Conservation (phyloP, 2,329 filamentous ascomycete species). For the Colletotrichum endophyticum region DNA sequence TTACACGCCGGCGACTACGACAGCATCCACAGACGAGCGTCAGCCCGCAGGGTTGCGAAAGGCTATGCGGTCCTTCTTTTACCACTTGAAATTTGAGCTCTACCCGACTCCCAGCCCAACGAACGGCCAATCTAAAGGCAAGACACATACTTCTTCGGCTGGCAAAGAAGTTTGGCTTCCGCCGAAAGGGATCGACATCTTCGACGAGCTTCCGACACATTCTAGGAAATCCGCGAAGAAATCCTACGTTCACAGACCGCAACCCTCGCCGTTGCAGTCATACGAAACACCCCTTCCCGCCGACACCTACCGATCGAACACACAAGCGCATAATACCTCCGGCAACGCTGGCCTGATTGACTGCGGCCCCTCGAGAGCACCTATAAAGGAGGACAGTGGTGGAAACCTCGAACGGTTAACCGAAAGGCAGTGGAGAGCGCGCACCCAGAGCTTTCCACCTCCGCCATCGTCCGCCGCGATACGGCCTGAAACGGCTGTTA, state of each 20-base stretch:
- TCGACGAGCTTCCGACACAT: conserved; percentile 60
- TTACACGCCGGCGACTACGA: not conserved
- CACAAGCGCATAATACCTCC: not conserved
- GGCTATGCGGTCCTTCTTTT: conserved; percentile 67
- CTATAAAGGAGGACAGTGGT: conserved; percentile 29
- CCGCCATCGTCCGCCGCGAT: conserved; percentile 49
- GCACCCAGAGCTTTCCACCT: conserved; percentile 45
- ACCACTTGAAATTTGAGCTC: conserved; percentile 71
- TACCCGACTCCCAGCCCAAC: conserved; percentile 53
- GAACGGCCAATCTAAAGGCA: conserved; percentile 2
- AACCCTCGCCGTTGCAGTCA: conserved; percentile 14
- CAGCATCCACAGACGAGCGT: not conserved
- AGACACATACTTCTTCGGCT: not conserved
- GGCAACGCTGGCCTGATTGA: conserved; percentile 47
- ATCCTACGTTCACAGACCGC: not conserved
- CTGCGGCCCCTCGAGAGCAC: conserved; percentile 48
- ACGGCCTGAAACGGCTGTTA: conserved; percentile 52
- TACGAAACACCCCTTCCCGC: conserved; percentile 12
- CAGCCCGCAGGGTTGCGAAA: conserved; percentile 12
- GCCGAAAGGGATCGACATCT: conserved; percentile 51
- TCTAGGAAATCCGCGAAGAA: conserved; percentile 30
- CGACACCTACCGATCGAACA: conserved; percentile 1
- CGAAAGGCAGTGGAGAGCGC: conserved; percentile 44
- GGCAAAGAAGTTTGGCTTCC: conserved; percentile 55
- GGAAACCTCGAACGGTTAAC: conserved; percentile 42